These are phyloP conservation scores for Cicer cuneatum DNA, from an alignment of 306 rosid genomes.

Conservation along the genomic window DNA sequence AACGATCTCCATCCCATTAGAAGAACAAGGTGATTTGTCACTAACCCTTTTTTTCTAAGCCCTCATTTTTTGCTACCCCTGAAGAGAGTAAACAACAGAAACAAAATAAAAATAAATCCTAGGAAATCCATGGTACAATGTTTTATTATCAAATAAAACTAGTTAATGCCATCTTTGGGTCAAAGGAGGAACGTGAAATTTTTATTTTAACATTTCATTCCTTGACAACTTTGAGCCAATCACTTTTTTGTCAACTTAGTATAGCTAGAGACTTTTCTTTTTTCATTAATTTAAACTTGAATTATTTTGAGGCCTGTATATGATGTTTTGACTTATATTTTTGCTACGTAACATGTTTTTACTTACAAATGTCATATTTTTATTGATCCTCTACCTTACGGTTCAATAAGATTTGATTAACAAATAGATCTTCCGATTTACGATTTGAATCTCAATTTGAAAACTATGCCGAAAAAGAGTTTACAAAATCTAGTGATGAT, in stretches of 20 bases:
- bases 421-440: not conserved
- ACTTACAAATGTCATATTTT: not conserved
- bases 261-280: not conserved
- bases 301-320: not conserved
- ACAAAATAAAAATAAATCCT: not conserved
- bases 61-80: not conserved
- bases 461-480: not conserved
- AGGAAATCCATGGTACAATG: not conserved
- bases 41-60: not conserved
- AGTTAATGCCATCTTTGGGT: not conserved
- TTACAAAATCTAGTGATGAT: not conserved
- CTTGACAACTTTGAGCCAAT: not conserved
- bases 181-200: not conserved
- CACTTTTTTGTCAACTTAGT: not conserved
- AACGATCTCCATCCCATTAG: slow-evolving; percentile 53
- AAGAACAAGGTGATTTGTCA: slow-evolving; percentile 30
- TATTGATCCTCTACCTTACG: not conserved
- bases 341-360: not conserved
- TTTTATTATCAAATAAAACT: not conserved
- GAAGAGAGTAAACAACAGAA: not conserved
- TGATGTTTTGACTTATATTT: not conserved
- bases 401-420: not conserved
- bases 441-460: not conserved
- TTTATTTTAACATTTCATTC: not conserved
- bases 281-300: not conserved